Evolutionary conservation across 768 basidiomycete species (phyloP), one percentile per base, ranked within the genome.

Genomic region (Mycena kentingensis): DNA sequence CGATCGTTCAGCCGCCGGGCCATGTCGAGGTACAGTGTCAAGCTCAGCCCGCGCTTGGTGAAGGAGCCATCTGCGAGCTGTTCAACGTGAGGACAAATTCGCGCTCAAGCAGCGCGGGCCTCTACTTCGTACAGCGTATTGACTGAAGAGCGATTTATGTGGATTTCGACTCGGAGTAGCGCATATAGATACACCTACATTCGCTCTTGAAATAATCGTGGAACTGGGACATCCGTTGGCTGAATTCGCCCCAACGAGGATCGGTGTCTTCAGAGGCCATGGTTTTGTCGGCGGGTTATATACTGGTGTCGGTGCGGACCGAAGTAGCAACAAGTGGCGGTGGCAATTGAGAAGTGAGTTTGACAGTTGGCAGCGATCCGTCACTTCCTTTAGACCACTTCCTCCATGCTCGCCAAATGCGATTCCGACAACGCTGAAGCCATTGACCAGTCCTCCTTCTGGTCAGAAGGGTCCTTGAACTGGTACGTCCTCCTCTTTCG

Each of bases 41-140:
- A 68, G 6, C 70, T 73, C 60, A 80, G 65, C 16, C 78, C 78
- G n/a, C 67, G 69, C 28, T 67, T 64, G 35, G 61, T 68, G 63
- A 77, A 82, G 2, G 79, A 77, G 11, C 79, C 80, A 62, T 84
- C 81, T 34, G 80, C 77, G 2, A 79, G 66, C 81, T 83, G 26
- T 16, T 25, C 42, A 18, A 22, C 19, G 42, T 19, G 18, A 32
- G 27, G n/a, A 41, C 18, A 27, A 32, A 13, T 25, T 37, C 19
- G 18, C 7, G 10, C 26, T 26, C 22, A 10, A 10, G 10, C 10
- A 11, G 13, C 10, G 10, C 19, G 21, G 37, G 19, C 22, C 5
- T 6, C 21, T 46, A 77, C 79, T 56, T 78, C 70, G 57, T 78
- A 77, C 16, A 80, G 55, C 6, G 62, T 70, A 49, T 78, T 73